These are phyloP conservation scores for Sungouiella blattae DNA, from an alignment of 805 yeast species.

Conservation along the genomic window DNA sequence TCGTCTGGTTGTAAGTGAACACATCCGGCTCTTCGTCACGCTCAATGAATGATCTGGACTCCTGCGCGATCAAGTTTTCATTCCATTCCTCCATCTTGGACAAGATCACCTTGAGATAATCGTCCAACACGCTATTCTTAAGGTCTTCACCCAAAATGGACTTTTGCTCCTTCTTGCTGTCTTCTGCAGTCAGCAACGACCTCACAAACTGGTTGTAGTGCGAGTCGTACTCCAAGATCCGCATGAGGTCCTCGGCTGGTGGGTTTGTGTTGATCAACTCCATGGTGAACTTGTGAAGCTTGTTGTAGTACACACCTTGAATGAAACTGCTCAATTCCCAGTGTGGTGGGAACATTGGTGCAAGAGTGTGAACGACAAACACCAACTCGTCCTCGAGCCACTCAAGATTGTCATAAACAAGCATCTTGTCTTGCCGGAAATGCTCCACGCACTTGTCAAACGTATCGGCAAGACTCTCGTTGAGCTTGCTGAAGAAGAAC, in stretches of 20 bases:
- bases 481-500: conserved; percentile 56
- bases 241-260: conserved; percentile 69
- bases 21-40: conserved; percentile 72
- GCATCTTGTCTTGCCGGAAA: conserved; percentile 47
- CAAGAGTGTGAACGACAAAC: conserved; percentile 58
- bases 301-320: conserved; percentile 63
- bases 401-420: conserved; percentile 64
- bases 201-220: conserved; percentile 46
- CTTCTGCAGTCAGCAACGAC: conserved; percentile 28
- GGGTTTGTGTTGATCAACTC: conserved; percentile 68
- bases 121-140: conserved; percentile 70
- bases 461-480: conserved; percentile 59
- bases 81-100: conserved; percentile 85
- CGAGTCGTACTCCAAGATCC: conserved; percentile 73
- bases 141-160: conserved; percentile 68
- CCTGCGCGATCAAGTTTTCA: conserved; percentile 60
- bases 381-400: conserved; percentile 83
- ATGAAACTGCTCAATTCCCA: conserved; percentile 72
- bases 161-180: conserved; percentile 41
- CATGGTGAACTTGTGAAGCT: conserved; percentile 61
- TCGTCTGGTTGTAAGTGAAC: conserved; percentile 52
- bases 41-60: conserved; percentile 56
- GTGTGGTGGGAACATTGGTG: conserved; percentile 58
- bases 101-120: conserved; percentile 69
- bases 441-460: conserved; percentile 63